phyloP scores from a whole-genome alignment of 2,329 filamentous ascomycete genomes.

The Colletotrichum musae region DNA sequence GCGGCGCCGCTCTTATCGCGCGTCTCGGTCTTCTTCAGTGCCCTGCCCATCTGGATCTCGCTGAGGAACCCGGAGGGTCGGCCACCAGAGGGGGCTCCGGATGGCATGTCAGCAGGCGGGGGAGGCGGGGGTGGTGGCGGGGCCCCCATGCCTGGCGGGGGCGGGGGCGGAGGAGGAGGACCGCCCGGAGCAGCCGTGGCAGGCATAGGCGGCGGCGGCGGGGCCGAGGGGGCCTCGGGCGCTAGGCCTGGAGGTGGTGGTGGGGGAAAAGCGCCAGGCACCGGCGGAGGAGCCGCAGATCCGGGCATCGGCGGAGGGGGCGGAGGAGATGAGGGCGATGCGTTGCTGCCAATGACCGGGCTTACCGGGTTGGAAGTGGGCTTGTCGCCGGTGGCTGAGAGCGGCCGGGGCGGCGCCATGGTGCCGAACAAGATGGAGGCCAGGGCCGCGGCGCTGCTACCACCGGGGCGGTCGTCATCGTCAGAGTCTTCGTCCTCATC shows the following conservation, averaged over 20 bases:
- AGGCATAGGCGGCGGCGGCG: slow-evolving; percentile 53
- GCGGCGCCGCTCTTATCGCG: slow-evolving; percentile 85
- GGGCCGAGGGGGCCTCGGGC: slow-evolving; percentile 43
- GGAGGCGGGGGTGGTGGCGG: slow-evolving; percentile 61
- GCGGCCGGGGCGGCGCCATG: slow-evolving; percentile 92
- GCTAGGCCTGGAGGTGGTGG: slow-evolving; percentile 47
- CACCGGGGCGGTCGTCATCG: slow-evolving; percentile 82
- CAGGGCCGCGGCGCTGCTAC: slow-evolving; percentile 89
- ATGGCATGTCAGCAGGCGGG: slow-evolving; percentile 55
- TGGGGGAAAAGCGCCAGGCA: slow-evolving; percentile 48
- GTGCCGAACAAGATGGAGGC: slow-evolving; percentile 97
- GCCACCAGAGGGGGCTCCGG: slow-evolving; percentile 62
- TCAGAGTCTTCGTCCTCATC: slow-evolving; percentile 75
- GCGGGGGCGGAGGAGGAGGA: slow-evolving; percentile 59
- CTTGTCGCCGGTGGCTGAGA: slow-evolving; percentile 86
- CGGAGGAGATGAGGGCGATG: slow-evolving; percentile 51
- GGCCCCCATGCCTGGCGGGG: slow-evolving; percentile 55
- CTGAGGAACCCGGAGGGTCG: slow-evolving; percentile 78
- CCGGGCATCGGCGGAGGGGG: slow-evolving; percentile 47
- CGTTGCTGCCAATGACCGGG: slow-evolving; percentile 56
- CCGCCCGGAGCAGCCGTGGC: slow-evolving; percentile 49
- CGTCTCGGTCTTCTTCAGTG: slow-evolving; percentile 89
- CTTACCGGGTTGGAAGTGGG: slow-evolving; percentile 58
- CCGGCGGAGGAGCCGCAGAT: slow-evolving; percentile 45
- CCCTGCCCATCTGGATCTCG: slow-evolving; percentile 85